These are phyloP conservation scores for Scedosporium aurantiacum DNA, from an alignment of 2,329 filamentous ascomycete species.

Conservation along the genomic window DNA sequence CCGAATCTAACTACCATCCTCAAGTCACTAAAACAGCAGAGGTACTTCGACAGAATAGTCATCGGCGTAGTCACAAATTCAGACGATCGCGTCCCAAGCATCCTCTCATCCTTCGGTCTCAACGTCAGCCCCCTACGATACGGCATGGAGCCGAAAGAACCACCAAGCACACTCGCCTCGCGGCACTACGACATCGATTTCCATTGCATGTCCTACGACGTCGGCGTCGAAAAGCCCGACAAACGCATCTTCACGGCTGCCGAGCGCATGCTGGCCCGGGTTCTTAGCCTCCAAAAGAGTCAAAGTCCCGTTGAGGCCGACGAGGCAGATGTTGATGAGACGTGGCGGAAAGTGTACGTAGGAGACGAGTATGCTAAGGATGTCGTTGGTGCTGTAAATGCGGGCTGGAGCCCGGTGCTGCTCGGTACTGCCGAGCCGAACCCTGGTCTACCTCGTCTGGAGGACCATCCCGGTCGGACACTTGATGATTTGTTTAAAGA, in stretches of 20 bases:
- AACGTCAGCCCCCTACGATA: conserved; percentile 27
- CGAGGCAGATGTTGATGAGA: conserved; percentile 10
- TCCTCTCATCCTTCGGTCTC: conserved; percentile 43
- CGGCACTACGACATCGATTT: conserved; percentile 35
- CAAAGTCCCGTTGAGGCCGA: not conserved
- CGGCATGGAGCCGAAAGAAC: conserved; percentile 8
- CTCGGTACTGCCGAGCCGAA: no score
- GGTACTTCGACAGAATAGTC: conserved; percentile 26
- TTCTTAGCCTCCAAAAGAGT: conserved; percentile 5
- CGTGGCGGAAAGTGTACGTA: conserved; percentile 36
- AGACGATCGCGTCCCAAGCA: conserved; percentile 44
- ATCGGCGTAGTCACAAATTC: conserved; percentile 53
- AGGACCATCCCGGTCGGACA: no score
- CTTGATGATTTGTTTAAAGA: no score
- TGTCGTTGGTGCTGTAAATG: conserved; percentile 28
- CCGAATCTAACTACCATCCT: conserved; percentile 37
- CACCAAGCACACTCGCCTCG: not conserved
- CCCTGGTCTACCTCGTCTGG: no score
- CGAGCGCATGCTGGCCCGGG: conserved; percentile 25
- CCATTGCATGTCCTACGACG: conserved; percentile 51
- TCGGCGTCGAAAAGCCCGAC: conserved; percentile 49
- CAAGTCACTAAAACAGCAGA: conserved; percentile 12
- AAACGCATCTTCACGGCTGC: conserved; percentile 44
- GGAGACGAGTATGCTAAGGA: conserved; percentile 44
- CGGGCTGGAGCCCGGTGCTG: no score